Base-by-base conservation (phyloP, 352 stramenopile genomes). In the Globisporangium ultimum region DNA sequence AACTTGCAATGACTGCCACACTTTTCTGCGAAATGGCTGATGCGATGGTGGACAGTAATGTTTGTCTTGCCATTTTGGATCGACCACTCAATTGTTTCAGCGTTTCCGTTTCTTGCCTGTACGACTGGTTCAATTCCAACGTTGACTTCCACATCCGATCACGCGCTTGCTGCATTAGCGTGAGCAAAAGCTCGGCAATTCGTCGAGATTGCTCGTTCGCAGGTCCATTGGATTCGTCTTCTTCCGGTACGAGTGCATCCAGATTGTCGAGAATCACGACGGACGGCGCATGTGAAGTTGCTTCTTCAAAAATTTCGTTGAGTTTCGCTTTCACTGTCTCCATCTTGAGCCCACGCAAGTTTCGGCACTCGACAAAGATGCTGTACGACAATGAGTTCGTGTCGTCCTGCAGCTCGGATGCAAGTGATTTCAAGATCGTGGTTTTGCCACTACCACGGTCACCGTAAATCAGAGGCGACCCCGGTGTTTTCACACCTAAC, bases 281-380 rank as follows among this genome's bases (percentile, higher is more conserved):
- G 14, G 80, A 67, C 12, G 88, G 87, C 1, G 85, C 84, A 24
- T 76, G 69, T 0, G 48, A 42, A 1, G 57, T 38, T 2, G 80
- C 84, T 12, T 76, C 67, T 15, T 88, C 74, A 47, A 92, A 91
- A 9, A 77, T 55, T 21, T 81, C 75, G 9, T 55, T 77, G 8
- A 96, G 41, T 17, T 74, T 74, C n/a, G 63, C 55, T 62, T 94
- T 91, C 10, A 95, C 85, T 14, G 70, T 74, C 22, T 93, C 77
- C 88, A 95, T 96, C 65, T 94, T 95, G n/a, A 89, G 62, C 11
- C 88, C 88, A 28, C 84, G 77, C 50, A 96, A 68, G 43, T 80
- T 78, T 9, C 85, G 72, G 53, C 88, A 95, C 2, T 90, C 72
- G 1, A 93, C 64, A 15, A 69, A 67, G 28, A 84, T 64, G 24